phyloP scores from a whole-genome alignment of 208 protist species.

The Leishmania guyanensis region DNA sequence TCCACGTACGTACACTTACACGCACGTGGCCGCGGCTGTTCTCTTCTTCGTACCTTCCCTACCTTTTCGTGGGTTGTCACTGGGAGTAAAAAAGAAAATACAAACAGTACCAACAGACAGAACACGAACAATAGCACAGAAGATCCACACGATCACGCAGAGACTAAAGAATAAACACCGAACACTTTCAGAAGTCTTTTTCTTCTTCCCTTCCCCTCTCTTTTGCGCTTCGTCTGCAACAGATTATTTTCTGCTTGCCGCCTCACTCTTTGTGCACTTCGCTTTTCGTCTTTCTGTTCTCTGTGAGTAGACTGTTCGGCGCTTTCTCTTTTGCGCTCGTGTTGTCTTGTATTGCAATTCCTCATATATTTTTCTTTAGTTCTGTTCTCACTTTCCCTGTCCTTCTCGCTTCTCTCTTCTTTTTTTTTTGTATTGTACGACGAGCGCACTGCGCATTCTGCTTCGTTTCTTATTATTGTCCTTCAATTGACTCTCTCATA shows the following conservation, averaged over 20 bases:
- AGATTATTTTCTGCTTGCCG: background rate
- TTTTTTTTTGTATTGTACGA: background rate
- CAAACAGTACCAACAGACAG: background rate
- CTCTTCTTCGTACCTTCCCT: background rate
- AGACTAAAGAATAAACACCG: background rate
- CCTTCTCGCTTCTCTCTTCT: background rate
- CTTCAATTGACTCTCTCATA: background rate
- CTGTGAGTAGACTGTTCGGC: background rate
- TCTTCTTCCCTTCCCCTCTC: background rate
- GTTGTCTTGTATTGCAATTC: background rate
- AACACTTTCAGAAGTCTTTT: background rate
- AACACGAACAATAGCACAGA: background rate
- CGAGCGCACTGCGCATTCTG: background rate
- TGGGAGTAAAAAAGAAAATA: background rate
- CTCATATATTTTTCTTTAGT: background rate
- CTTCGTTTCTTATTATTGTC: background rate
- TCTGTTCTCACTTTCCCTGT: background rate
- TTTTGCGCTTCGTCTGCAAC: background rate
- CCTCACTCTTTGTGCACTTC: background rate
- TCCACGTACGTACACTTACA: background rate
- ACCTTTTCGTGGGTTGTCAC: background rate
- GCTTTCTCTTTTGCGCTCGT: background rate
- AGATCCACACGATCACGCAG: background rate
- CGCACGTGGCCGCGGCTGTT: background rate
- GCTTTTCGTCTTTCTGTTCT: conserved; percentile 1